These are phyloP conservation scores for Trametes sp. DNA, from an alignment of 1,284 basidiomycete genomes.

Conservation along the genomic window DNA sequence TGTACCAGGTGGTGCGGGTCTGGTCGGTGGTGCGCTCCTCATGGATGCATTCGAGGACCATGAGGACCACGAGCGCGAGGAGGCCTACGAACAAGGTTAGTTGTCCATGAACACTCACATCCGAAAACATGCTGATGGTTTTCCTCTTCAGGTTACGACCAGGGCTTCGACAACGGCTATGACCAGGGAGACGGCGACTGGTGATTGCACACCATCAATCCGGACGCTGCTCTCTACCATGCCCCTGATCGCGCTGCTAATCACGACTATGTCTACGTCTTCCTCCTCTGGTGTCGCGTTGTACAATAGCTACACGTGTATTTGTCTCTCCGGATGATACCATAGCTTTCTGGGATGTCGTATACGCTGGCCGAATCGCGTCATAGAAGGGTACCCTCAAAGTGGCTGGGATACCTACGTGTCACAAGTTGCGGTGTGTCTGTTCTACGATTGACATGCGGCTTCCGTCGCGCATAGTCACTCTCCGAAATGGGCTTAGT, in stretches of 20 bases:
- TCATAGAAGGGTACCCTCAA: no score
- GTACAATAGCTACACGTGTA: constrained; percentile 6
- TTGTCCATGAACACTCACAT: neutral
- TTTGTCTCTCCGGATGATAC: constrained; percentile 8
- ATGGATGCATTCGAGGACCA: constrained; percentile 58
- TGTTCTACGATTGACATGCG: no score
- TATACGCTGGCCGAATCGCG: no score
- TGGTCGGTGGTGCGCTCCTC: constrained; percentile 64
- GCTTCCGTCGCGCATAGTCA: no score
- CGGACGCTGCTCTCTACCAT: neutral
- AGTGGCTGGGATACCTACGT: no score
- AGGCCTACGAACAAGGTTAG: constrained; percentile 50
- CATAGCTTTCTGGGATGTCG: neutral
- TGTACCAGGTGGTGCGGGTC: constrained; percentile 59
- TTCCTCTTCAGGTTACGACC: constrained; percentile 22
- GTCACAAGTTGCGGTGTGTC: no score
- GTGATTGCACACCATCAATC: neutral
- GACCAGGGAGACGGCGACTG: constrained; percentile 26
- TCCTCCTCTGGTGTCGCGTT: neutral
- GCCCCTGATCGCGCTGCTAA: neutral
- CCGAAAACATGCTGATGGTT: neutral
- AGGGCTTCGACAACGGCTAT: constrained; percentile 29
- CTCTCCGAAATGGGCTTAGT: no score
- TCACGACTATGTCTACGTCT: neutral
- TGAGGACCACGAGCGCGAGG: constrained; percentile 46